phyloP scores from a whole-genome alignment of 2,329 filamentous ascomycete genomes.

The Penicillium sp. region DNA sequence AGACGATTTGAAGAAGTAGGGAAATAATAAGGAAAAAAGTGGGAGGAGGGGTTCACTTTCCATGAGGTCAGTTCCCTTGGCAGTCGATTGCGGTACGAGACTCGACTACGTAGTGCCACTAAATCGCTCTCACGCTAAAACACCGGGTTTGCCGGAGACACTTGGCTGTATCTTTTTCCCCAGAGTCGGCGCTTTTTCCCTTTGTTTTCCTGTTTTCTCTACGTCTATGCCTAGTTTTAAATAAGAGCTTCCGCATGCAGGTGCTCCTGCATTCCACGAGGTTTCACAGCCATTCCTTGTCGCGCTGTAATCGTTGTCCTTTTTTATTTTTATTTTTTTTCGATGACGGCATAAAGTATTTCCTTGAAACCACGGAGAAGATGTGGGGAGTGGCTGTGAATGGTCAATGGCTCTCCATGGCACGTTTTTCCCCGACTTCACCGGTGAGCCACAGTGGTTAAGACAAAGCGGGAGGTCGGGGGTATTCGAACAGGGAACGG shows the following conservation, averaged over 20 bases:
- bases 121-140: neutral
- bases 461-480: conserved; percentile 11
- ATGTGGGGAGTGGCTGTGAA: conserved; percentile 17
- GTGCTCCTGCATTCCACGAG: conserved; percentile 6
- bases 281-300: neutral
- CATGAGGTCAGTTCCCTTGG: conserved; percentile 1
- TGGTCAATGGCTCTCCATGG: conserved; percentile 14
- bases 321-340: neutral
- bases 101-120: conserved; percentile 4
- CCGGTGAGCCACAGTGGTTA: conserved; percentile 27
- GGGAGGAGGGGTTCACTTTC: neutral
- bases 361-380: conserved; percentile 13
- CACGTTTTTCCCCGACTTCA: conserved; percentile 23
- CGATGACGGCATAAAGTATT: conserved; percentile 26
- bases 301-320: neutral
- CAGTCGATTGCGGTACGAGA: conserved; percentile 2
- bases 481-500: conserved; percentile 9
- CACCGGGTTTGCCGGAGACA: conserved; percentile 23
- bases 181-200: neutral
- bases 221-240: neutral
- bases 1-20: neutral
- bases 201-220: neutral
- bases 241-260: conserved; percentile 8
- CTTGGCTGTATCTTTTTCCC: neutral
- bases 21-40: neutral